Conservation (phyloP, 352 stramenopile genomes). For the Phytophthora pistaciae region DNA sequence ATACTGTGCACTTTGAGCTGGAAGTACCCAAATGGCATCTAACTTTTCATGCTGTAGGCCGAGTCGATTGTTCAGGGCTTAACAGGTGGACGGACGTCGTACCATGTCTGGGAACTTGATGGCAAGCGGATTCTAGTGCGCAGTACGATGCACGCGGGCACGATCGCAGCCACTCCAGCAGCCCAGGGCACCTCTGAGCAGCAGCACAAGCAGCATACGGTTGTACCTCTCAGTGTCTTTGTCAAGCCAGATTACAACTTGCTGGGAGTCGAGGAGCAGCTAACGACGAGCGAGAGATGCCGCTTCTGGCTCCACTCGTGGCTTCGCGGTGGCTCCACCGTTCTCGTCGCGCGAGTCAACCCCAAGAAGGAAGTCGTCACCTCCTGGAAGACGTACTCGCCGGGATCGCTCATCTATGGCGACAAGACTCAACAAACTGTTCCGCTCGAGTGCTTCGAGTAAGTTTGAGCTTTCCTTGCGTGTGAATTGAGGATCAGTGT, state of each 20-base stretch:
- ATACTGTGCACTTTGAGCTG: neutral
- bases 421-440: slow-evolving; percentile 34
- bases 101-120: slow-evolving; percentile 76
- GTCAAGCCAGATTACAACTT: slow-evolving; percentile 75
- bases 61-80: slow-evolving; percentile 35
- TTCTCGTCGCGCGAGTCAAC: slow-evolving; percentile 62
- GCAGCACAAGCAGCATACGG: slow-evolving; percentile 7
- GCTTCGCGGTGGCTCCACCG: slow-evolving; percentile 65
- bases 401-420: slow-evolving; percentile 55
- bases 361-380: slow-evolving; percentile 39
- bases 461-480: slow-evolving; percentile 24
- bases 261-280: slow-evolving; percentile 59
- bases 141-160: slow-evolving; percentile 43
- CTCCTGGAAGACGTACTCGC: slow-evolving; percentile 60
- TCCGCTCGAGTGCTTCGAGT: slow-evolving; percentile 67
- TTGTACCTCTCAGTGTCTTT: slow-evolving; percentile 62
- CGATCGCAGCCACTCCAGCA: neutral
- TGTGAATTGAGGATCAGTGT: neutral
- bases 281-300: slow-evolving; percentile 68
- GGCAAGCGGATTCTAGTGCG: slow-evolving; percentile 70
- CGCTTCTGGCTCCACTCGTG: slow-evolving; percentile 84
- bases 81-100: slow-evolving; percentile 41
- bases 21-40: neutral
- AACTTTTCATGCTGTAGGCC: slow-evolving; percentile 10
- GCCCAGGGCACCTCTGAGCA: neutral